Evolutionary conservation across 345 rosid species (phyloP), one percentile per base, ranked within the genome.

Genomic region (Dimocarpus longan): DNA sequence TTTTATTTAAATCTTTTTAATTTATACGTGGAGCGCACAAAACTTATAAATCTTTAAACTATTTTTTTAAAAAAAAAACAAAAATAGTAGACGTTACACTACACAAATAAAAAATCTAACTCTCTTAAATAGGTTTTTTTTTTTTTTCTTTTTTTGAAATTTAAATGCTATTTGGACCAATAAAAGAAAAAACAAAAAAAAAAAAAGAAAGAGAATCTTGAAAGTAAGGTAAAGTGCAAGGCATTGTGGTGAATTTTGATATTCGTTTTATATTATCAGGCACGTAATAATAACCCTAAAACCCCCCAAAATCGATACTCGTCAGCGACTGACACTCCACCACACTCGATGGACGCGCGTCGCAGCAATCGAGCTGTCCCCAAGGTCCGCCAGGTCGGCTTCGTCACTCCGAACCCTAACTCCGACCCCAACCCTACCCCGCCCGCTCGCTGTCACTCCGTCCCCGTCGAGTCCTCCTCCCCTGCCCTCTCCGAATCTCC

Each of bases 331-430:
- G 7, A 5, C 37, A 32, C 37, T 32, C 42, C 28, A 12, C 56
- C 62, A 52, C 81, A 52, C 78, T 64, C 78, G 66, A 91, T 91
- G 94, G 92, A 91, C 13, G 26, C 82, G 39, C 91, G 87, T 62
- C 90, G 94, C 5, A 82, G 77, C 10, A 39, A 82, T 44, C 80
- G 77, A 15, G 82, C 88, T 21, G 93, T 92, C 44, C 97, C 94
- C 6, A 87, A 54, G 79, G 94, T 92, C 72, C 93, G 94, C 39
- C 93, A 86, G n/a, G 93, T 92, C 52, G 97, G 97, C 21, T 92
- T 92, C 88, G 82, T 89, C 60, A 83, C 94, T 24, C 81, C 88
- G 43, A 85, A 86, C 80, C 89, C 88, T 18, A 46, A 71, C 32
- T 26, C 84, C 9, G 71, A 76, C 62, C 75, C 86, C 37, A 87